phyloP scores from a whole-genome alignment of 2,329 filamentous ascomycete species.

The Sarocladiaceae sp. region DNA sequence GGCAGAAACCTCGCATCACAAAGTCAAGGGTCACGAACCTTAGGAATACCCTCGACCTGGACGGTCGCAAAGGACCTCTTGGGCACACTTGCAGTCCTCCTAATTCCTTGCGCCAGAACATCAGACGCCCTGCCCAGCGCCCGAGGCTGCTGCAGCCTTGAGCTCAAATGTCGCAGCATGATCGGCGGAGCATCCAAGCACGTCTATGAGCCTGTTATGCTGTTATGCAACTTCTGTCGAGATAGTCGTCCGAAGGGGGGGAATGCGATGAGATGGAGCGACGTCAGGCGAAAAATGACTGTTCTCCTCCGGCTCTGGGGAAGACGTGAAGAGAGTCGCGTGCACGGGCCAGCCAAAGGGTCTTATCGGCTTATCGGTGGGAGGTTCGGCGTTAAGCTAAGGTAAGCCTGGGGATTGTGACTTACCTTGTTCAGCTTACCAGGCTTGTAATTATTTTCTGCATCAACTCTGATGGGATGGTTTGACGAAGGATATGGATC shows the following conservation, averaged over 20 bases:
- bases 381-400: background rate
- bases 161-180: slow-evolving; percentile 31
- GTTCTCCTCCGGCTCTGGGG: too few relatives aligned
- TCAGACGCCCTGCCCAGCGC: slow-evolving; percentile 17
- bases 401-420: background rate
- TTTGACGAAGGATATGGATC: too few relatives aligned
- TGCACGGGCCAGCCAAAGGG: background rate
- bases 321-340: background rate
- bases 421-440: too few relatives aligned
- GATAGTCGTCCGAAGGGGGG: background rate
- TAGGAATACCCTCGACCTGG: slow-evolving; percentile 28
- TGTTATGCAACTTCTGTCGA: too few relatives aligned
- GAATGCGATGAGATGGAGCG: background rate
- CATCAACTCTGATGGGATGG: too few relatives aligned
- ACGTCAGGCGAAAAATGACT: slow-evolving; percentile 9
- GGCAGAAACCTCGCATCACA: background rate
- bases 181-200: slow-evolving; percentile 6
- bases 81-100: slow-evolving; percentile 14
- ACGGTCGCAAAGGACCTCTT: slow-evolving; percentile 26
- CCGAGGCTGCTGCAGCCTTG: slow-evolving; percentile 23
- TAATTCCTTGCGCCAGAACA: slow-evolving; percentile 18
- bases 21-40: slow-evolving; percentile 19
- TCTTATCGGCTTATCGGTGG: background rate
- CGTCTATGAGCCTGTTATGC: too few relatives aligned
- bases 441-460: too few relatives aligned